A percentile compares a stretch with the other conserved stretches of the same genome.
Evolutionary conservation across 495 filamentous ascomycete species (phyloP).

Genomic region (Podospora didyma): DNA sequence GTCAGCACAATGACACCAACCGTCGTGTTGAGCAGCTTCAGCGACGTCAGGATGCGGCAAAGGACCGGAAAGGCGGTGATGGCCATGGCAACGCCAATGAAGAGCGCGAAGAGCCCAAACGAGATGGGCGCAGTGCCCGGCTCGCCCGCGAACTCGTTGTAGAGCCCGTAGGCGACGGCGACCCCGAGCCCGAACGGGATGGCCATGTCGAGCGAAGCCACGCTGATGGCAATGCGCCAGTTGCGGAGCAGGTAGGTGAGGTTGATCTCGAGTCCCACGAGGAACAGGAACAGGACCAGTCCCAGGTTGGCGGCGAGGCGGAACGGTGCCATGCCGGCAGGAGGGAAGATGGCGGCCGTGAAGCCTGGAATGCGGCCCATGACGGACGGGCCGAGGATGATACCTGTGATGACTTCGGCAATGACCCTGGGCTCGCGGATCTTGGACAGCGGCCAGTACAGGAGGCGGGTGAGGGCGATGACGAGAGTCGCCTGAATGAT

Average conservation of each 20-base stretch:
- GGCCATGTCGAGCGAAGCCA: conserved; percentile 75
- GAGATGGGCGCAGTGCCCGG: conserved; percentile 55
- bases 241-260: conserved; percentile 74
- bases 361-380: conserved; percentile 79
- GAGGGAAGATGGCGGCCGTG: conserved; percentile 66
- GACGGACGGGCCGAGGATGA: conserved; percentile 80
- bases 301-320: conserved; percentile 82
- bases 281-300: conserved; percentile 80
- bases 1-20: conserved; percentile 87
- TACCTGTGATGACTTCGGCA: conserved; percentile 86
- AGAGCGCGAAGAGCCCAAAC: conserved; percentile 81
- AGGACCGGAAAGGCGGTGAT: conserved; percentile 97
- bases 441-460: conserved; percentile 71
- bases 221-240: conserved; percentile 75
- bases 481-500: conserved; percentile 91
- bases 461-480: conserved; percentile 74
- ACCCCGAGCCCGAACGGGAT: conserved; percentile 63
- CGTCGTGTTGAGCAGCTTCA: conserved; percentile 76
- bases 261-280: conserved; percentile 87
- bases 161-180: conserved; percentile 83
- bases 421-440: conserved; percentile 87
- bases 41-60: conserved; percentile 84
- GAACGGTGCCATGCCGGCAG: conserved; percentile 64
- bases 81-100: conserved; percentile 87
- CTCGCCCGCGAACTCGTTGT: conserved; percentile 73